Evolutionary conservation across 2,329 filamentous ascomycete species (phyloP).

Genomic region (Ascosphaera pollenicola): DNA sequence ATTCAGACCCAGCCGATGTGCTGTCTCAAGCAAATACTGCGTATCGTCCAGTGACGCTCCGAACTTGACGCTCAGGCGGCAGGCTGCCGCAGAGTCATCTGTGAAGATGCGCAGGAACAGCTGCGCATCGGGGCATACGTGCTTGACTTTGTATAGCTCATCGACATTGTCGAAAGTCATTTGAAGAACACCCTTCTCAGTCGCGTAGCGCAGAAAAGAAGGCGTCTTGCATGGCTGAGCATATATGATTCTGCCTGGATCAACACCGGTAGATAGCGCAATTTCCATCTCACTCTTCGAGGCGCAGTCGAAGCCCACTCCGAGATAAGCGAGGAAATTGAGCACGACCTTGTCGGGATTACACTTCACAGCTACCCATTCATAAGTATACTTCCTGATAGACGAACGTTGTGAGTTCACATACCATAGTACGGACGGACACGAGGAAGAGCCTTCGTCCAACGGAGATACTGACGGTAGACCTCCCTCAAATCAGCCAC

Average conservation of each 20-base stretch:
- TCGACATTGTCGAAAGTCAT: constrained; percentile 99
- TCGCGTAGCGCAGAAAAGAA: constrained; percentile 84
- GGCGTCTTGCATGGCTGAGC: constrained; percentile 99
- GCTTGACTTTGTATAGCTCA: constrained; percentile 94
- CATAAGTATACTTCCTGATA: too few species aligned
- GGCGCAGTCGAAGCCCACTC: constrained; percentile 93
- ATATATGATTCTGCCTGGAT: constrained; percentile 87
- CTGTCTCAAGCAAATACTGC: constrained; percentile 52
- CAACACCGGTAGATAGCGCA: constrained; percentile 60
- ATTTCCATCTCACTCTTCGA: constrained; percentile 95
- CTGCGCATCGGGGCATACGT: constrained; percentile 71
- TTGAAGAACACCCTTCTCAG: constrained; percentile 67
- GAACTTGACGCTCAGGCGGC: constrained; percentile 93
- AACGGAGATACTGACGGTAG: constrained; percentile 94
- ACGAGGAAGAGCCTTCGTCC: constrained; percentile 82
- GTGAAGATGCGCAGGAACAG: constrained; percentile 88
- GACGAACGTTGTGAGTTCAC: constrained; percentile 10
- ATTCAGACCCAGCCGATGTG: constrained; percentile 63
- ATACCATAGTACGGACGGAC: constrained; percentile 92
- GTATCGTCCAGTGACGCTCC: constrained; percentile 74
- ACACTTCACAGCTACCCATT: constrained; percentile 77
- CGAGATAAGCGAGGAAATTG: constrained; percentile 65
- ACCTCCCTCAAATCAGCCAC: constrained; percentile 95
- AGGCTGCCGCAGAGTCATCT: constrained; percentile 84
- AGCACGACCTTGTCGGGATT: constrained; percentile 86